Evolutionary conservation across 1,139 yeast species (phyloP).

Genomic region (Debaryomycetaceae sp.): DNA sequence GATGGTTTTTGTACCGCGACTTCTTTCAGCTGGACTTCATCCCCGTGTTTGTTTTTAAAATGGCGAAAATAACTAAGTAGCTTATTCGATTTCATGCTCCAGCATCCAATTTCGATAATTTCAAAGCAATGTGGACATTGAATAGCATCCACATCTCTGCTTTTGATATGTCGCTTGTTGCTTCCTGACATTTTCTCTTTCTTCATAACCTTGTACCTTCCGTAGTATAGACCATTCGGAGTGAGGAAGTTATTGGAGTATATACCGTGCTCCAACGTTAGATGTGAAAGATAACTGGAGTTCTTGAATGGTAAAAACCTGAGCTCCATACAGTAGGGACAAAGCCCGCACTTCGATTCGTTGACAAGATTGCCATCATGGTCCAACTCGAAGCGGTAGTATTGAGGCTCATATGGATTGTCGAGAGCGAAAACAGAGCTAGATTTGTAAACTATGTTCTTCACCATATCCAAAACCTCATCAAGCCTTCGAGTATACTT

Average conservation of each 20-base stretch:
- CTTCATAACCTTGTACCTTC: constrained; percentile 8
- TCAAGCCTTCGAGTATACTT: constrained; percentile 9
- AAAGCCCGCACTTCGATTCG: constrained; percentile 27
- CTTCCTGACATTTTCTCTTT: constrained; percentile 2
- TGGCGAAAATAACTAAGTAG: constrained; percentile 13
- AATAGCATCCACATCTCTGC: constrained; percentile 9
- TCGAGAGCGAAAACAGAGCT: constrained; percentile 14
- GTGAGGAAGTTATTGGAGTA: constrained; percentile 27
- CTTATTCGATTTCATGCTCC: constrained; percentile 13
- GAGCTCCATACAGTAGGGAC: constrained; percentile 29
- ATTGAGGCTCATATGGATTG: constrained; percentile 28
- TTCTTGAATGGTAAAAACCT: constrained; percentile 32
- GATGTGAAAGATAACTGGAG: constrained; percentile 30
- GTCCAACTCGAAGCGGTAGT: constrained; percentile 22
- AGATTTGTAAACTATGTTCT: constrained; percentile 17
- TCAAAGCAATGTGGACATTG: constrained; percentile 13
- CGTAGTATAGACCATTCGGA: constrained; percentile 16
- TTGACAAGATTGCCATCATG: constrained; percentile 14
- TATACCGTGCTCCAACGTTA: constrained; percentile 34
- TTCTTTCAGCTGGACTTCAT: constrained; percentile 4
- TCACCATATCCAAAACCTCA: constrained; percentile 5
- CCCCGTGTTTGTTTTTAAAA: constrained; percentile 10
- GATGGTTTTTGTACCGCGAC: constrained; percentile 3
- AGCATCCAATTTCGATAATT: constrained; percentile 11
- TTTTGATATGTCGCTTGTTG: constrained; percentile 4